Conservation (phyloP, 148 eudicot genomes). For the Rhododendron vialii region DNA sequence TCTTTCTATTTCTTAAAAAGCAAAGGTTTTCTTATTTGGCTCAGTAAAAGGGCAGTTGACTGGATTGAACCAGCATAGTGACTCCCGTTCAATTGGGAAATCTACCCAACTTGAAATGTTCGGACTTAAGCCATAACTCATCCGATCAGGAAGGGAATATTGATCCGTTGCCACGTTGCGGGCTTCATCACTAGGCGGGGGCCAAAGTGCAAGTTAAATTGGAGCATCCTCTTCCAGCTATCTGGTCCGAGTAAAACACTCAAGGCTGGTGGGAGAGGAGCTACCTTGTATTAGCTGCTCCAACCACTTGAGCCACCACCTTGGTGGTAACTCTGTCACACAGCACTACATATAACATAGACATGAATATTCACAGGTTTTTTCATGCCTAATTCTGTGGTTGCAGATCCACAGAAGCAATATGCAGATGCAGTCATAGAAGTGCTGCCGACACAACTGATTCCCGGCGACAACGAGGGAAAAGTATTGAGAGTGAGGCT, state of each 20-base stretch:
- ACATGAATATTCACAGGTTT: neutral
- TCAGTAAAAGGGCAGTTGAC: too few relatives aligned
- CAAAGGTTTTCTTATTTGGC: too few relatives aligned
- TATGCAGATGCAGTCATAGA: constrained; percentile 95
- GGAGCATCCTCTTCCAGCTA: neutral
- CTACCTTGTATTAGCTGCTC: neutral
- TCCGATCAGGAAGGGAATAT: too few relatives aligned
- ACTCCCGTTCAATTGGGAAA: too few relatives aligned
- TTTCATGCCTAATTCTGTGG: neutral
- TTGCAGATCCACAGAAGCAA: constrained; percentile 91
- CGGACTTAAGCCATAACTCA: too few relatives aligned
- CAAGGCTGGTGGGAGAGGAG: neutral
- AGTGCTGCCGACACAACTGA: constrained; percentile 88
- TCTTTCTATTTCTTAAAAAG: too few relatives aligned
- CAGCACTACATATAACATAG: neutral
- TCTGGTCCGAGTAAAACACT: neutral
- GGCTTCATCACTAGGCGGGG: too few relatives aligned
- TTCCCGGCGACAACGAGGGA: constrained; percentile 88
- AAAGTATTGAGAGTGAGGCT: constrained; percentile 88
- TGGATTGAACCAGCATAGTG: too few relatives aligned
- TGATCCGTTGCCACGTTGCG: too few relatives aligned
- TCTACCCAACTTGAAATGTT: too few relatives aligned
- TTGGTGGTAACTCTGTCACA: neutral
- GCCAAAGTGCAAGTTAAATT: too few relatives aligned
- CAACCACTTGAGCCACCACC: neutral